phyloP scores from a whole-genome alignment of 805 yeast species.

The Saturnispora silvae region DNA sequence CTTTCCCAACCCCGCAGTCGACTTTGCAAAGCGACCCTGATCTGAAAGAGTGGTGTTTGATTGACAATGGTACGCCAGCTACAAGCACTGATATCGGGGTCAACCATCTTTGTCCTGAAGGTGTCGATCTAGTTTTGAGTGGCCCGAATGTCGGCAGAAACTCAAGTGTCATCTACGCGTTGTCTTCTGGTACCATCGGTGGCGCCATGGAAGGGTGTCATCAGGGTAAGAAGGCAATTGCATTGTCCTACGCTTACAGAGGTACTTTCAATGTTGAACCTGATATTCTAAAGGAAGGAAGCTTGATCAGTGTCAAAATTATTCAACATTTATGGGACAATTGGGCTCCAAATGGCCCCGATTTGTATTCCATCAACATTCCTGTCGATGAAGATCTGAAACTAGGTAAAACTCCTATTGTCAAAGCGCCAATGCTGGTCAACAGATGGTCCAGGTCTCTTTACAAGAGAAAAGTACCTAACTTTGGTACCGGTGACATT shows the following conservation, averaged over 20 bases:
- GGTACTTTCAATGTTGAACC: constrained; percentile 36
- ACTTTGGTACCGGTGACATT: constrained; percentile 27
- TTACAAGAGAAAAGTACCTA: constrained; percentile 10
- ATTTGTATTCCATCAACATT: constrained; percentile 73
- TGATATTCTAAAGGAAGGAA: constrained; percentile 49
- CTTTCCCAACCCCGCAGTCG: constrained; percentile 43
- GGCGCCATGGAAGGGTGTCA: constrained; percentile 93
- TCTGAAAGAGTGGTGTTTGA: constrained; percentile 70
- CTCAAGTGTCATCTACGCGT: constrained; percentile 76
- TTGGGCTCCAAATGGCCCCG: constrained; percentile 52
- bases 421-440: constrained; percentile 68
- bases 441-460: constrained; percentile 56
- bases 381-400: constrained; percentile 55
- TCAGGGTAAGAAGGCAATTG: constrained; percentile 60
- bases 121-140: constrained; percentile 77
- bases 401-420: constrained; percentile 46
- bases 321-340: constrained; percentile 45
- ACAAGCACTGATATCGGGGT: constrained; percentile 88
- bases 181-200: constrained; percentile 92
- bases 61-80: constrained; percentile 88
- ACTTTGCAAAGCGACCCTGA: constrained; percentile 28
- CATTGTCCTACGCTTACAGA: constrained; percentile 77
- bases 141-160: constrained; percentile 97
- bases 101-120: constrained; percentile 52
- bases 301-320: constrained; percentile 54